Conservation (phyloP, 495 filamentous ascomycete species). For the Lasiosphaeria miniovina region DNA sequence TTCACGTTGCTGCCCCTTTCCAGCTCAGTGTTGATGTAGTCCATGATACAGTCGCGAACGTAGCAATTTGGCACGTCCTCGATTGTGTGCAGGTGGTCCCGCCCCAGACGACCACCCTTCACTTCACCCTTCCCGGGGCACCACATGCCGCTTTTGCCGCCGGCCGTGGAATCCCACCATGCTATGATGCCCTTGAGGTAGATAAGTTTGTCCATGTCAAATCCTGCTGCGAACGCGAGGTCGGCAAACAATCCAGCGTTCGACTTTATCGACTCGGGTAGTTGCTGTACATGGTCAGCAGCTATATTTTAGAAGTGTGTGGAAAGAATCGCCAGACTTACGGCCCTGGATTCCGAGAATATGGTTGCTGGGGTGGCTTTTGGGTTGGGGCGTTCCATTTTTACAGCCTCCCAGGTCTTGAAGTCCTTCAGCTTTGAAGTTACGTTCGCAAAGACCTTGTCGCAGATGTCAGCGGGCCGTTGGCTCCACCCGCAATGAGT, state of each 20-base stretch:
- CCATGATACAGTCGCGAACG: background rate
- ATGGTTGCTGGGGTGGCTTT: no score
- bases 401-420: background rate
- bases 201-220: background rate
- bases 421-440: background rate
- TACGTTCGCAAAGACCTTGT: background rate
- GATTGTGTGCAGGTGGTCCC: background rate
- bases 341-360: background rate
- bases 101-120: background rate
- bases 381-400: background rate
- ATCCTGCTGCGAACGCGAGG: background rate
- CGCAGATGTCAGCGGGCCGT: background rate
- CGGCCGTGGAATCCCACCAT: background rate
- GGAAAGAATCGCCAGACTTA: background rate
- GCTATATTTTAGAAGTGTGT: background rate
- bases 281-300: background rate
- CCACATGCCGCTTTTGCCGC: background rate
- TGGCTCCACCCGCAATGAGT: background rate
- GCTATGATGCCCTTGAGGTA: background rate
- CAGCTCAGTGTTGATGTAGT: background rate
- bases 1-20: background rate
- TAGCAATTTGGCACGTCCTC: background rate
- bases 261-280: background rate
- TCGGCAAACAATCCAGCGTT: background rate
- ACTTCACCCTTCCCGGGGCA: background rate